Conservation (phyloP, 73 alveolate genomes). For the Paramecium octaurelia region DNA sequence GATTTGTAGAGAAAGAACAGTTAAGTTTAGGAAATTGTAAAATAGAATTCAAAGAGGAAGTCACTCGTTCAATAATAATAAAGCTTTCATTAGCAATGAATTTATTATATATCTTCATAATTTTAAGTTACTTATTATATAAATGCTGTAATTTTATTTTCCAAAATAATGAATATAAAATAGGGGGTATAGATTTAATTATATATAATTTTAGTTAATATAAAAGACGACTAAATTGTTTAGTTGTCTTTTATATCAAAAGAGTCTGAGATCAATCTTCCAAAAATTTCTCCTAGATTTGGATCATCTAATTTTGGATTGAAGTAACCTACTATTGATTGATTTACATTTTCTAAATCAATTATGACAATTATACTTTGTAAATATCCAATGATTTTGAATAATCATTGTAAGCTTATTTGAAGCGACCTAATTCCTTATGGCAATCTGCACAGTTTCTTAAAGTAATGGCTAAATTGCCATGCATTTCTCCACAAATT, state of each 20-base stretch:
- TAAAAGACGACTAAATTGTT: background rate
- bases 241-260: background rate
- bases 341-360: background rate
- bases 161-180: background rate
- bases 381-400: background rate
- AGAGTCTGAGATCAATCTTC: background rate
- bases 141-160: background rate
- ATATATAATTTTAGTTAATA: background rate
- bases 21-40: conserved; percentile 48
- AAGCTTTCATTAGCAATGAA: background rate
- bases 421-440: background rate
- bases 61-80: background rate
- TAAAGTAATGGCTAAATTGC: conserved; percentile 6
- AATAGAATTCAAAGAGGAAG: conserved; percentile 44
- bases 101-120: background rate
- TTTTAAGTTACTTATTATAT: background rate
- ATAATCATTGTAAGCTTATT: background rate
- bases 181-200: background rate
- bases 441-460: conserved; percentile 21
- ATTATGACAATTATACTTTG: background rate
- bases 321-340: background rate
- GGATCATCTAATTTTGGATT: background rate
- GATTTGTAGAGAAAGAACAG: conserved; percentile 48
- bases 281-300: background rate
- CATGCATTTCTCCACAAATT: conserved; percentile 1